Percentiles rank a stretch among this genome's conserved stretches.
Evolutionary conservation across 1,284 basidiomycete genomes (phyloP).

Genomic region (Naganishia cerealis): DNA sequence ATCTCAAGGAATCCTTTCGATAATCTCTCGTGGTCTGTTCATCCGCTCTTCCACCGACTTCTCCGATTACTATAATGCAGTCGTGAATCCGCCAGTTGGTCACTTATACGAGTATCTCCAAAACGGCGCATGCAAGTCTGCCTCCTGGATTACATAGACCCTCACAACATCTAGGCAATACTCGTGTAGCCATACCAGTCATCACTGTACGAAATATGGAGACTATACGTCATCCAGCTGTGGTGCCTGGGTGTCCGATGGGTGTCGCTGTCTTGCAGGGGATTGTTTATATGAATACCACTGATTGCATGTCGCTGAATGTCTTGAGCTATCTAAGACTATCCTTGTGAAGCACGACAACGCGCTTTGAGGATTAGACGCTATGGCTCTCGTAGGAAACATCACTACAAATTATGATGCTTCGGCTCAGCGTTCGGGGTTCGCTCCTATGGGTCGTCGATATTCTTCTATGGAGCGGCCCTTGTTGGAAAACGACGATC

Average conservation of each 20-base stretch:
- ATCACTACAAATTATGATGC: conserved; percentile 33
- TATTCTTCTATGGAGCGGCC: not conserved
- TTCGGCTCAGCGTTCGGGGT: conserved; percentile 24
- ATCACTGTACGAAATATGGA: not conserved
- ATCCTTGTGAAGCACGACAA: not conserved
- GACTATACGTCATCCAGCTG: not conserved
- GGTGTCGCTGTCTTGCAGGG: not conserved
- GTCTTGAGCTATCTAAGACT: not conserved
- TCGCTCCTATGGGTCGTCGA: conserved; percentile 8
- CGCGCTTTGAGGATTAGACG: not conserved
- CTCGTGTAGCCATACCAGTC: not conserved
- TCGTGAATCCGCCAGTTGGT: not conserved
- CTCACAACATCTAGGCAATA: not conserved
- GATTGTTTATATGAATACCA: not conserved
- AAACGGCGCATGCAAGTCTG: not conserved
- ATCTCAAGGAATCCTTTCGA: too few species aligned
- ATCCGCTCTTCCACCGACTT: too few species aligned
- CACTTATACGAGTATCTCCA: not conserved
- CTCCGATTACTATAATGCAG: not conserved
- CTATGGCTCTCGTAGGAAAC: conserved; percentile 37
- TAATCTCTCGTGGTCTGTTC: too few species aligned
- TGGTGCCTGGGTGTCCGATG: not conserved
- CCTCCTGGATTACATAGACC: not conserved
- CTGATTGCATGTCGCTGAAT: not conserved
- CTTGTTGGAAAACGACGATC: not conserved